A percentile compares a stretch with the other conserved stretches of the same genome.
Conservation (phyloP, 352 stramenopile genomes). For the Phytophthora syringae region DNA sequence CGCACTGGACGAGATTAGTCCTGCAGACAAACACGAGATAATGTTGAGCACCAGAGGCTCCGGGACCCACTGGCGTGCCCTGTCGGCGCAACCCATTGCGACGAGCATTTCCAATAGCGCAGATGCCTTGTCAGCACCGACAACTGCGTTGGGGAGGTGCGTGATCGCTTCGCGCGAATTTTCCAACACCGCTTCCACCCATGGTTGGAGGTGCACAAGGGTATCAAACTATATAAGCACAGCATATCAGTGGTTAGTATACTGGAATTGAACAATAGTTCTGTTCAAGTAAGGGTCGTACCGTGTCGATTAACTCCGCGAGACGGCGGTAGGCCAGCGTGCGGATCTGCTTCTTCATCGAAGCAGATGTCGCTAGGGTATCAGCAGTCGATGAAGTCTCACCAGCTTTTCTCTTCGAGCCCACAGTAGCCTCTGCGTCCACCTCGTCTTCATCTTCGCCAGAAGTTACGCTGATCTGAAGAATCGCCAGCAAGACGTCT, state of each 20-base stretch:
- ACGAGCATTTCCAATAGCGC: slow-evolving; percentile 82
- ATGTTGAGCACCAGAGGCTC: slow-evolving; percentile 51
- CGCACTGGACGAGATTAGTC: slow-evolving; percentile 40
- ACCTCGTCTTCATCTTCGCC: slow-evolving; percentile 28
- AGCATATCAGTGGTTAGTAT: slow-evolving; percentile 17
- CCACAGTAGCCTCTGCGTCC: slow-evolving; percentile 9
- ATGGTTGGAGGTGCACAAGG: slow-evolving; percentile 65
- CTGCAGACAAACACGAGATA: slow-evolving; percentile 72
- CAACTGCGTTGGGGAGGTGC: slow-evolving; percentile 72
- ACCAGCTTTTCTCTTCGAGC: slow-evolving; percentile 31
- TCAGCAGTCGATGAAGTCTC: slow-evolving; percentile 11
- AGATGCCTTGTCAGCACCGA: slow-evolving; percentile 79
- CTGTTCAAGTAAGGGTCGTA: slow-evolving; percentile 14
- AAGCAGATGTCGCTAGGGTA: slow-evolving; percentile 32
- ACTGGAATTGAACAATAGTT: background rate
- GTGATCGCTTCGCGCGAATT: slow-evolving; percentile 62
- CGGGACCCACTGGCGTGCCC: slow-evolving; percentile 47
- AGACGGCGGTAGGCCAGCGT: slow-evolving; percentile 80
- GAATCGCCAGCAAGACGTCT: slow-evolving; percentile 76
- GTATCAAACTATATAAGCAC: slow-evolving; percentile 62
- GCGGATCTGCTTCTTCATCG: slow-evolving; percentile 84
- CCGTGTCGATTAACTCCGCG: slow-evolving; percentile 74
- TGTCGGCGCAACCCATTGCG: slow-evolving; percentile 53
- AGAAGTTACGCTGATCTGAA: slow-evolving; percentile 56
- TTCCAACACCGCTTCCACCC: slow-evolving; percentile 56